A percentile compares a stretch with the other conserved stretches of the same genome.
Evolutionary conservation across 208 protist species (phyloP).

Genomic region (Trypanosoma congolense): DNA sequence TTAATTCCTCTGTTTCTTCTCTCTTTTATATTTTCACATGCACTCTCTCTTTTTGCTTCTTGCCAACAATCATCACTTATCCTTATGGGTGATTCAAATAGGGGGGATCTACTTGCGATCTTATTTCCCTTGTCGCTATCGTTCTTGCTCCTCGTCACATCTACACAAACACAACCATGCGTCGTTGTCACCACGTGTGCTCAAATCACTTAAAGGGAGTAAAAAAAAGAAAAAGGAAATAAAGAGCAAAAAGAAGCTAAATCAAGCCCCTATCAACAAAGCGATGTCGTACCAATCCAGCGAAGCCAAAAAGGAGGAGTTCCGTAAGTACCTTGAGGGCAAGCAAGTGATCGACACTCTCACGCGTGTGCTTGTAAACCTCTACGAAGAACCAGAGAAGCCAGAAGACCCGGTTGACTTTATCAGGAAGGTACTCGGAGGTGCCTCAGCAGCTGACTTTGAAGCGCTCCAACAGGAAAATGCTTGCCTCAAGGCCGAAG

Average conservation of each 20-base stretch:
- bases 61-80: not conserved
- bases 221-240: not conserved
- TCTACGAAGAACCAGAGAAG: conserved; percentile 92
- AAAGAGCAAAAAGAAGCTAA: conserved; percentile 2
- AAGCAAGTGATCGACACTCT: conserved; percentile 90
- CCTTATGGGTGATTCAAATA: not conserved
- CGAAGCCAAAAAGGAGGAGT: conserved; percentile 94
- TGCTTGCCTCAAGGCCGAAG: conserved; percentile 72
- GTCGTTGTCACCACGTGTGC: too few relatives aligned
- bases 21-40: conserved; percentile 12
- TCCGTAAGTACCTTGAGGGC: conserved; percentile 91
- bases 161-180: too few relatives aligned
- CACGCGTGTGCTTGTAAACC: conserved; percentile 89
- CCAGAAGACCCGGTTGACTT: conserved; percentile 91
- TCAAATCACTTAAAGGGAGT: not conserved
- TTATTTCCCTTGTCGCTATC: not conserved
- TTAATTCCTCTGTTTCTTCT: too few relatives aligned
- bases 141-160: not conserved
- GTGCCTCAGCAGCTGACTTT: conserved; percentile 83
- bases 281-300: conserved; percentile 89
- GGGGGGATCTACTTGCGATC: not conserved
- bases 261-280: not conserved
- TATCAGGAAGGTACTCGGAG: conserved; percentile 89
- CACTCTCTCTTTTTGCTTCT: conserved; percentile 6
- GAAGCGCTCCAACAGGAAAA: conserved; percentile 85